Base-by-base conservation (phyloP, 306 rosid species). In the Trichosanthes cucumerina region DNA sequence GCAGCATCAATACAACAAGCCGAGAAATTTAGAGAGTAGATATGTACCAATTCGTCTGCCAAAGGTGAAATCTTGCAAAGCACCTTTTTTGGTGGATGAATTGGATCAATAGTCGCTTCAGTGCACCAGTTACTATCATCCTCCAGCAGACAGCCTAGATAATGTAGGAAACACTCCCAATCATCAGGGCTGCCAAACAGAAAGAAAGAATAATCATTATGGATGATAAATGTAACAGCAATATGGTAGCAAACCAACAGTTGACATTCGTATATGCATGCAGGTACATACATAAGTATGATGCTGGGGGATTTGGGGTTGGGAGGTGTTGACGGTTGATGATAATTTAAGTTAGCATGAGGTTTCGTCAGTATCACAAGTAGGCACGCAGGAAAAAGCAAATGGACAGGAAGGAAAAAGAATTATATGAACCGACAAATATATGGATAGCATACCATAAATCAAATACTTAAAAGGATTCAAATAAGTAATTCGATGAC, bases 131-230 rank as follows among this genome's bases (percentile, higher is more conserved):
- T 84, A 84, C 89, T 89, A 79, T 84, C 93, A 83, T 96, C 98
- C 88, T 96, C 98, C 84, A 96, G 86, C 90, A 96, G 88, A 85
- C 98, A 93, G 85, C 88, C 93, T 76, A 96, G 89, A 85, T 96
- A 96, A 84, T 96, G 91, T 87, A 91, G 91, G 88, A 93, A 91
- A 85, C 91, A 83, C 84, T 91, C 90, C 99, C 99, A 96, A 81
- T 96, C 99, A 85, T 96, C 98, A 82, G 97, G 96, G 86, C 99
- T 96, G 97, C 89, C 90, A 88, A 46, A 85, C 66, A 82, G 73
- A 85, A 83, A 75, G 79, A 72, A 8, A 70, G 5, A 82, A 79
- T 80, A 79, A 82, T 57, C 34, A 79, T 86, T 68, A 91, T 70
- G 43, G 31, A 36, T 74, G 46, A 12, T 74, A 31, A 31, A 49